Evolutionary conservation across 176 grass and related monocot genomes (phyloP).

Genomic region (Panicum miliaceum): DNA sequence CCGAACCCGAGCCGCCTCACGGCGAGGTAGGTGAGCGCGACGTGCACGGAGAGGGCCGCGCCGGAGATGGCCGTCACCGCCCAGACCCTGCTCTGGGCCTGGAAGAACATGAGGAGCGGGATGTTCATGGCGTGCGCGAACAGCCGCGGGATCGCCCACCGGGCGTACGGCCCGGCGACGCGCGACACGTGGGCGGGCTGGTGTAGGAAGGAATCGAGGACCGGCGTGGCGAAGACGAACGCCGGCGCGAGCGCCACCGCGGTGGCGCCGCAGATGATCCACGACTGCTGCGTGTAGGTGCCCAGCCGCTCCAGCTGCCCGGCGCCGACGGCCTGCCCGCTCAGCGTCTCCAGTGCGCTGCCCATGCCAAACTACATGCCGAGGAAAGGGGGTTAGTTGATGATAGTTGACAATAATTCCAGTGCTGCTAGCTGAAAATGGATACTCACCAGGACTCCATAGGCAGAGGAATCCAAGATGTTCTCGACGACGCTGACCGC

Average conservation of each 20-base stretch:
- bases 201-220: constrained; percentile 36
- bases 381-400: no score
- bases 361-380: constrained; percentile 61
- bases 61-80: constrained; percentile 50
- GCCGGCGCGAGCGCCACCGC: constrained; percentile 45
- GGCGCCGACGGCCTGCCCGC: constrained; percentile 65
- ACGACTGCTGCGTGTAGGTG: constrained; percentile 61
- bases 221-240: constrained; percentile 49
- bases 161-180: constrained; percentile 48
- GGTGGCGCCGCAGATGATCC: constrained; percentile 53
- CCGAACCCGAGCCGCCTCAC: constrained; percentile 43
- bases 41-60: constrained; percentile 41
- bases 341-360: constrained; percentile 64
- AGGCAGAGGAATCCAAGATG: constrained; percentile 63
- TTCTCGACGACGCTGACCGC: constrained; percentile 60
- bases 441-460: constrained; percentile 45
- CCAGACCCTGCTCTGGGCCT: constrained; percentile 66
- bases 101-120: constrained; percentile 68
- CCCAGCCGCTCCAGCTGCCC: constrained; percentile 50
- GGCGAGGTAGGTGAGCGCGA: constrained; percentile 50
- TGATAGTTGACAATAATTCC: not conserved
- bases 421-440: not conserved
- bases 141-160: constrained; percentile 54
- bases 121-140: constrained; percentile 61
- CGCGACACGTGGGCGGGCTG: constrained; percentile 39